Percentiles rank a stretch among this genome's conserved stretches.
Conservation (phyloP, 2,329 filamentous ascomycete genomes). For the Metarhizium sp. region DNA sequence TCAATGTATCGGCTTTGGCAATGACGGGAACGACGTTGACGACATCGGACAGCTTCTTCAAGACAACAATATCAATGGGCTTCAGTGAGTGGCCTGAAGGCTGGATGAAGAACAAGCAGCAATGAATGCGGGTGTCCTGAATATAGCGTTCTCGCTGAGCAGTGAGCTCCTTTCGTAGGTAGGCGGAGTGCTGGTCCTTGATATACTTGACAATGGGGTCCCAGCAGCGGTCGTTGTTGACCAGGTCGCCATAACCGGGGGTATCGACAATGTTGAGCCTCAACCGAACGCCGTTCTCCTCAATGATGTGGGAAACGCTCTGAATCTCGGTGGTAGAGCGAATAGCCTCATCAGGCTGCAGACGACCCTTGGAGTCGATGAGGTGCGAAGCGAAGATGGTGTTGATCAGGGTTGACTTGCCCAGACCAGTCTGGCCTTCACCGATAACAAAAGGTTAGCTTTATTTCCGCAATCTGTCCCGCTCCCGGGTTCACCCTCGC, state of each 20-base stretch:
- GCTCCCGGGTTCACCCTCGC: conserved; percentile 4
- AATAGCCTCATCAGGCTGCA: conserved; percentile 85
- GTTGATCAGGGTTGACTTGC: conserved; percentile 99
- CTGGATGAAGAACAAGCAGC: conserved; percentile 99
- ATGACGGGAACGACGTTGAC: conserved; percentile 99
- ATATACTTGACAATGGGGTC: conserved; percentile 99
- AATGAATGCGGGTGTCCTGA: conserved; percentile 97
- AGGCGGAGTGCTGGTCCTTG: conserved; percentile 99
- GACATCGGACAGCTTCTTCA: conserved; percentile 99
- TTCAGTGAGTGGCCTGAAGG: conserved; percentile 96
- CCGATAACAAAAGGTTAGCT: conserved; percentile 9
- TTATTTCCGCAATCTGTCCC: background rate
- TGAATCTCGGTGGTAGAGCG: conserved; percentile 97
- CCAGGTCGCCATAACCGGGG: conserved; percentile 93
- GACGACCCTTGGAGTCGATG: conserved; percentile 95
- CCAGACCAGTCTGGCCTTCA: conserved; percentile 91
- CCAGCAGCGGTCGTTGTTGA: conserved; percentile 99
- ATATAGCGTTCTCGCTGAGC: conserved; percentile 99
- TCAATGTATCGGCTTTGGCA: conserved; percentile 94
- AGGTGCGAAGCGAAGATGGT: conserved; percentile 99
- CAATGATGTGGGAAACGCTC: conserved; percentile 94
- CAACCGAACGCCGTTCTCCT: conserved; percentile 97
- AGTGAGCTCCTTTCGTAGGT: conserved; percentile 97
- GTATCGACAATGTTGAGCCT: conserved; percentile 98
- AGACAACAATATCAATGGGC: conserved; percentile 97